phyloP scores from a whole-genome alignment of 2,329 filamentous ascomycete genomes.

The Monosporascus sp. region DNA sequence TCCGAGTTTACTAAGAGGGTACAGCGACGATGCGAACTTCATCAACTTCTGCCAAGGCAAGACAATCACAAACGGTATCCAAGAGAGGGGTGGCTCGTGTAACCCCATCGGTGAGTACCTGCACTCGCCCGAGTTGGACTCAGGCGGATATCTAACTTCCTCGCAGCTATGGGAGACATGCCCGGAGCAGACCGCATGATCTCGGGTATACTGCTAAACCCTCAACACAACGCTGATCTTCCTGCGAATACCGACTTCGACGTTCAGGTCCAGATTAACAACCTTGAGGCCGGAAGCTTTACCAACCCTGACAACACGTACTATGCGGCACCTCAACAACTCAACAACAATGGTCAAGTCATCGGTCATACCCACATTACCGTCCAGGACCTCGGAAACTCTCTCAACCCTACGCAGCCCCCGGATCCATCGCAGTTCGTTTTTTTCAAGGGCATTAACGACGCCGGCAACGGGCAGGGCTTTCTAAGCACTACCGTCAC shows the following conservation, averaged over 20 bases:
- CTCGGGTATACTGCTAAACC: conserved; percentile 48
- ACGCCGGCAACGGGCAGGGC: conserved; percentile 51
- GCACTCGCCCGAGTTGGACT: background rate
- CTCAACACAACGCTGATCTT: conserved; percentile 45
- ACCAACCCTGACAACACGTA: conserved; percentile 56
- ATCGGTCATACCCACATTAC: conserved; percentile 57
- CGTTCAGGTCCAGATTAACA: conserved; percentile 45
- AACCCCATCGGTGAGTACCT: conserved; percentile 52
- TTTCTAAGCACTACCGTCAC: conserved; percentile 47
- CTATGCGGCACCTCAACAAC: conserved; percentile 53
- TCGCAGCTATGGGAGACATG: conserved; percentile 53
- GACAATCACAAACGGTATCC: conserved; percentile 55
- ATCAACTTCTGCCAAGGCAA: conserved; percentile 56
- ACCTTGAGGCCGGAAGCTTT: conserved; percentile 53
- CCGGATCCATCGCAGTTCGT: conserved; percentile 49
- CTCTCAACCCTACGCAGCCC: conserved; percentile 43
- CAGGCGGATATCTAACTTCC: too few relatives aligned
- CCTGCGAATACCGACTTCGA: conserved; percentile 43
- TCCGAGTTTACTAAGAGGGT: conserved; percentile 11
- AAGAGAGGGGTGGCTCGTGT: conserved; percentile 54
- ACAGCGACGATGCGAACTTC: conserved; percentile 54
- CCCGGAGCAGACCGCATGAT: conserved; percentile 51
- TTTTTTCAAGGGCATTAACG: conserved; percentile 65
- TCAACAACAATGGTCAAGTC: conserved; percentile 42
- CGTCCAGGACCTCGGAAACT: conserved; percentile 49